Base-by-base conservation (phyloP, 805 yeast genomes). In the Peterozyma xylosa region DNA sequence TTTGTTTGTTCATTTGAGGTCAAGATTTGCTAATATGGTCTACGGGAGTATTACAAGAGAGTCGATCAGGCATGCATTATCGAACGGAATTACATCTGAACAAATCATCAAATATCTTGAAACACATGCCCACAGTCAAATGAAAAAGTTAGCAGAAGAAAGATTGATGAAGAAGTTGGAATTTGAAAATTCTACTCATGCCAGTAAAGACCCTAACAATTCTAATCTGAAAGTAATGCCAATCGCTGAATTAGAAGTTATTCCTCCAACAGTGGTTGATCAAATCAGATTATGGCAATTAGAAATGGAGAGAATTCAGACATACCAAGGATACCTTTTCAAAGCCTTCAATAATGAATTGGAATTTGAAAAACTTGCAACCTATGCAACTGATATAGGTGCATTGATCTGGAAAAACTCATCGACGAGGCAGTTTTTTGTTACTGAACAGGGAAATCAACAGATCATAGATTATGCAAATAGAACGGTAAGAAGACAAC, bases 241-340 rank as follows among this genome's bases (percentile, higher is more conserved):
- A 11, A 32, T 14, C 15, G 15, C 41, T 17, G 58, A 74, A 49
- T 54, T 80, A 46, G 81, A 82, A 56, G 67, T 93, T 11, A 60
- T 86, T 5, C 98, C 98, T 3, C 96, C 98, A 0, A 93, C 96
- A 0, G 96, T 93, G n/a, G 86, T 87, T 1, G 99, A 93, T 63
- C 99, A 93, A 60, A 86, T 93, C 53, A 82, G 81, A 58, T 70
- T 93, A 42, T 93, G 99, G 99, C 98, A 93, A 66, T 69, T 93
- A 48, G 99, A 93, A 59, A 64, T 90, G 66, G 98, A 93, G 60
- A 76, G 99, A 63, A 86, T 93, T 50, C 81, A 85, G 52, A 77
- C 93, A 1, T 85, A 79, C 41, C 87, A 82, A 29, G 99, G 99
- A 0, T 89, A 82, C 47, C 63, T 93, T 38, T 93, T 86, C 65